Base-by-base conservation (phyloP, 768 basidiomycete genomes). In the Lyophyllum decastes region DNA sequence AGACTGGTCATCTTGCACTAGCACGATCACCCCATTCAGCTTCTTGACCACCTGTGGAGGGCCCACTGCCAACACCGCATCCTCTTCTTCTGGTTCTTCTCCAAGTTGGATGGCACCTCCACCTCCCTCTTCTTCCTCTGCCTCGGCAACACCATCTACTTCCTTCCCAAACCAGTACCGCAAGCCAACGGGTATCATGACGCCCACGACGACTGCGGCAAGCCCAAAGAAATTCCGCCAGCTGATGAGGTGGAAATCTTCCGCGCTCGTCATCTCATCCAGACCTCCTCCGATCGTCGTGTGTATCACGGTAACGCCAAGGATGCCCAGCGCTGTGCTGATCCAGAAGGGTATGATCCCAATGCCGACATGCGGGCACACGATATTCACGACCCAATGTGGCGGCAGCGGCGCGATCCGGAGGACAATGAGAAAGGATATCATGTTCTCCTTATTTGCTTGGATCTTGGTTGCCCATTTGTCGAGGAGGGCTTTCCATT, bases 351-450 rank as follows among this genome's bases (percentile, higher is more conserved):
- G 85, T 41, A 89, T 73, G 54, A 94, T 71, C 10, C 86, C 82
- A 61, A 98, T 95, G 30, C 94, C 92, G 26, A 98, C 83, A 66
- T 98, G 95, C 0, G 95, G 95, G 61, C 91, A 92, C 9, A 97
- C 77, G 57, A 97, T 80, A 68, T 98, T 98, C 61, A 96, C 87
- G 33, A 97, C 90, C 96, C 96, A 98, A 66, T 97, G 95, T 5
- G 95, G 95, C 27, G 95, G 95, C 19, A 97, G 80, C 0, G 95
- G 95, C 1, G 94, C 91, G 58, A 98, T 95, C 55, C 95, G 88
- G 44, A 98, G 78, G n/a, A 98, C 86, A 70, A 98, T 90, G 63
- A 98, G 85, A 73, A 95, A 98, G 12, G 92, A 92, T 44, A 97
- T 82, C 66, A 97, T 78, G 73, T 95, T 94, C 64, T 87, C 87